Base-by-base conservation (phyloP, 1,284 basidiomycete species). In the Lignosus rhinocerotis region DNA sequence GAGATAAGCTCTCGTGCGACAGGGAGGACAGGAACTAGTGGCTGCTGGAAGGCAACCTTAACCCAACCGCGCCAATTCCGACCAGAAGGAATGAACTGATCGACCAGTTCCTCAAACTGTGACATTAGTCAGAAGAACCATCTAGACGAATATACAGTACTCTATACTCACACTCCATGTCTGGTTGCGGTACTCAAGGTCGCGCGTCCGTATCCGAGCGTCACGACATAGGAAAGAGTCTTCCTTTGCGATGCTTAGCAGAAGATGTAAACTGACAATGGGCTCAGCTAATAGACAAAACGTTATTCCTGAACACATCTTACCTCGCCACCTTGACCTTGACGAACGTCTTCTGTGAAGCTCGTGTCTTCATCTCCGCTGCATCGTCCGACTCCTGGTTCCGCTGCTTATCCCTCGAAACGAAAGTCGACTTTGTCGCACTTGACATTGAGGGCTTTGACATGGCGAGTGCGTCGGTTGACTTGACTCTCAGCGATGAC, bases 261-360 rank as follows among this genome's bases (percentile, higher is more conserved):
- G 70, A 14, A 91, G 71, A 67, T 89, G 81, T 53, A 90, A 75
- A 67, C 88, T 90, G 25, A 6, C 48, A 14, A 11, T 9, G 25
- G 0, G 1, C 30, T 59, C 55, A 56, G 44, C 14, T 25, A 14
- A 14, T 50, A 11, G 16, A 4, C 7, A 14, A 31, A 38, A 3
- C 31, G 7, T 25, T 32, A 33, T 4, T 16, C 10, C 10, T 11
- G 30, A 9, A 7, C n/a, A 10, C 19, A n/a, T 3, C 78, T 5
- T 70, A 91, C 83, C 89, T 88, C 7, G 87, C 84, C 51, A 98
- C 82, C 66, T 84, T 81, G 58, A 97, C 89, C 55, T 86, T 80
- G 42, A 96, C 84, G 66, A 97, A 97, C 6, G 90, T 94, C 66
- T 91, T 92, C 73, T 90, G 87, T 1, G 84, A 83, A 9, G 88